phyloP scores from a whole-genome alignment of 2,329 filamentous ascomycete genomes.

The Fusarium sp. region DNA sequence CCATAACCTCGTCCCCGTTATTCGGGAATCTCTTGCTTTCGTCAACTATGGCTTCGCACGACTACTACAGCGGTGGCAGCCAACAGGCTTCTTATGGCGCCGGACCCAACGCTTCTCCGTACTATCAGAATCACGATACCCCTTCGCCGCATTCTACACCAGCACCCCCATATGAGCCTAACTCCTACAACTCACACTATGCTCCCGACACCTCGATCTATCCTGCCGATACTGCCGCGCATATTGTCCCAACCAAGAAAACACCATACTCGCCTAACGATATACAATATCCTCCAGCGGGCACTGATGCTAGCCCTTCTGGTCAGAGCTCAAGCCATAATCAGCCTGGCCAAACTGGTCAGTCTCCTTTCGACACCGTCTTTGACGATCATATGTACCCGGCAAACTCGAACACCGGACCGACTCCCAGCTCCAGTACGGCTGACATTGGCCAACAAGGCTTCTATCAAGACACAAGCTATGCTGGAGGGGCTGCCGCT shows the following conservation, averaged over 20 bases:
- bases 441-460: conserved; percentile 51
- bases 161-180: conserved; percentile 49
- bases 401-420: conserved; percentile 55
- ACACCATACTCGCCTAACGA: conserved; percentile 36
- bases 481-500: conserved; percentile 59
- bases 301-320: conserved; percentile 38
- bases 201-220: conserved; percentile 33
- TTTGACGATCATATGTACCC: conserved; percentile 76
- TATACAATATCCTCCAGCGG: conserved; percentile 30
- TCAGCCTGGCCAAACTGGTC: conserved; percentile 49
- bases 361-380: conserved; percentile 70
- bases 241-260: conserved; percentile 30
- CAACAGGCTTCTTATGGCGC: conserved; percentile 48
- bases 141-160: conserved; percentile 53
- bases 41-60: conserved; percentile 66
- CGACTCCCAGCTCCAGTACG: conserved; percentile 47
- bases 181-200: conserved; percentile 45
- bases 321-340: conserved; percentile 38
- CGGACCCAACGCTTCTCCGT: conserved; percentile 52
- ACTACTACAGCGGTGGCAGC: conserved; percentile 68
- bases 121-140: conserved; percentile 51
- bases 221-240: conserved; percentile 26
- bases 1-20: conserved; percentile 12
- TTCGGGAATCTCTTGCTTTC: conserved; percentile 6
- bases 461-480: conserved; percentile 64